Evolutionary conservation across 805 yeast genomes (phyloP).

Genomic region (Tetrapisispora fleetii): DNA sequence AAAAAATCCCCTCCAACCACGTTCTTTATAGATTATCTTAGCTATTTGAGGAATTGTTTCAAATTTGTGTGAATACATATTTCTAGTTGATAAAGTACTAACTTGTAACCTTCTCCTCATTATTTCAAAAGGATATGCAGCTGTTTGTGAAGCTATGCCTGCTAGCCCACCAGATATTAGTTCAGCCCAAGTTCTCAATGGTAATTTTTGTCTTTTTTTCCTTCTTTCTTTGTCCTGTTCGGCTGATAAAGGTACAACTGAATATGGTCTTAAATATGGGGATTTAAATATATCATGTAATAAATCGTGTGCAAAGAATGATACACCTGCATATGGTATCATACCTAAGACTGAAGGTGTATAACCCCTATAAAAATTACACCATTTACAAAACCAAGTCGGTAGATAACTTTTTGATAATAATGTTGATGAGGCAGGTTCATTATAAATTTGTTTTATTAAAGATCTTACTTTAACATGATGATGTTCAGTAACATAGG

Average conservation of each 20-base stretch:
- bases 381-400: conserved; percentile 29
- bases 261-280: conserved; percentile 41
- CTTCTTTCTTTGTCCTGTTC: conserved; percentile 11
- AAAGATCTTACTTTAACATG: conserved; percentile 21
- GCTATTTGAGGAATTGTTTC: conserved; percentile 32
- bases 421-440: conserved; percentile 26
- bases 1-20: conserved; percentile 80
- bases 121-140: conserved; percentile 95
- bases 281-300: conserved; percentile 79
- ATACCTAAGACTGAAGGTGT: conserved; percentile 89
- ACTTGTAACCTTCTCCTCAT: conserved; percentile 93
- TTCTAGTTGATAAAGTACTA: conserved; percentile 59
- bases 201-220: conserved; percentile 36
- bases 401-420: conserved; percentile 30
- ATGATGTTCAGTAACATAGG: conserved; percentile 60
- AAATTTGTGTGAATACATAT: conserved; percentile 36
- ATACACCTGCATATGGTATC: conserved; percentile 97
- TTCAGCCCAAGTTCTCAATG: conserved; percentile 86
- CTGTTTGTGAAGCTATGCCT: conserved; percentile 90
- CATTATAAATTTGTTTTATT: conserved; percentile 23
- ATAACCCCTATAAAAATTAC: conserved; percentile 87
- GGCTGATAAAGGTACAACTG: conserved; percentile 31
- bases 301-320: conserved; percentile 87
- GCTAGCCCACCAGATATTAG: conserved; percentile 91
- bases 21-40: conserved; percentile 50